Base-by-base conservation (phyloP, 2,329 filamentous ascomycete genomes). In the Zopfia rhizophila region DNA sequence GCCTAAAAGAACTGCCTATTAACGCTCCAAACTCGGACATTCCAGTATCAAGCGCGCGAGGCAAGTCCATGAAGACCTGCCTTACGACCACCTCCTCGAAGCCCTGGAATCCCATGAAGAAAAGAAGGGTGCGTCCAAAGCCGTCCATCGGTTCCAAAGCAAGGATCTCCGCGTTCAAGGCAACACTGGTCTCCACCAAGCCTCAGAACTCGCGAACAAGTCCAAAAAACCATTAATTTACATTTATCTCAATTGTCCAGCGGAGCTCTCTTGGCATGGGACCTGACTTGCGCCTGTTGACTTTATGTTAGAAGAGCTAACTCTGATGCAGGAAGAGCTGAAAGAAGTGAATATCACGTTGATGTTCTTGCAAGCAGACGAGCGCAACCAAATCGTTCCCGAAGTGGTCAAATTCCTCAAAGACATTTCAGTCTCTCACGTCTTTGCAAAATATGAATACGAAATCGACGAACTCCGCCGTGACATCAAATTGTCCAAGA, bases 101-200 rank as follows among this genome's bases (percentile, higher is more conserved):
- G 60, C 69, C 2, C 60, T 80, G 3, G 63, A 70, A 16, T 59
- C 68, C 5, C 76, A 75, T 45, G 60, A 72, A 13, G 67, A 67
- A 24, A 61, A 69, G 8, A 64, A 68, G 14, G 61, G 72, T 5
- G 68, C 72, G 5, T 65, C 61, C n/a, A 75, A 70, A 46, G 72
- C 80, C 1, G 63, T 75, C 4, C 77, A 80, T 48, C 80, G 78
- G 78, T 80, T 80, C 52, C 73, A 77, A n/a, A 74, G 72, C 45
- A 79, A 79, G 49, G 78, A 80, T 41, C 58, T 80, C 6, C 70
- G 78, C 16, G 73, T 76, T 32, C 73, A 80, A 33, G 78, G 80
- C 49, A 81, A 81, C 46, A 74, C 66, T n/a, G 75, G 66, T 5
- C 61, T 80, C 7, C 63, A 78, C 29, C 70, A 76, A 28, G 78